phyloP scores from a whole-genome alignment of 805 yeast genomes.

The Ascoidea tarda region DNA sequence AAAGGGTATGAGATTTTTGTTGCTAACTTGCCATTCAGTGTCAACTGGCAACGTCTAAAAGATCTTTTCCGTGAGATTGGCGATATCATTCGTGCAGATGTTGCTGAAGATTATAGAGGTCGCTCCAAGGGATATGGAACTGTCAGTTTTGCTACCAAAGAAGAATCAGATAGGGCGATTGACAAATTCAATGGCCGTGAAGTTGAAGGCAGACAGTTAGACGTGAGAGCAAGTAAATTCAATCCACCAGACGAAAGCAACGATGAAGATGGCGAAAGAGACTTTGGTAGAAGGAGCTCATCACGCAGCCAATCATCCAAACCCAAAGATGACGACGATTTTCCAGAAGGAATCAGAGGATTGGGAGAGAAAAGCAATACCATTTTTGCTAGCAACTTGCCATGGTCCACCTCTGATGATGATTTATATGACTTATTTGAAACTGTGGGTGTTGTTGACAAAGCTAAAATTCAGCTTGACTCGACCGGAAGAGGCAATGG shows the following conservation, averaged over 20 bases:
- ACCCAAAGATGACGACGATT: conserved; percentile 23
- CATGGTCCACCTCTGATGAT: conserved; percentile 76
- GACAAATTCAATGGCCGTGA: conserved; percentile 53
- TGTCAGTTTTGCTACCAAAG: conserved; percentile 51
- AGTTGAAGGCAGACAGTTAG: conserved; percentile 63
- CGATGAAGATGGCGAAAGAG: conserved; percentile 4
- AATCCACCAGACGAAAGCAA: conserved; percentile 10
- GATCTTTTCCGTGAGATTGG: conserved; percentile 75
- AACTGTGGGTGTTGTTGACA: conserved; percentile 60
- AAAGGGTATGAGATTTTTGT: conserved; percentile 50
- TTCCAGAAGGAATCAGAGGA: conserved; percentile 53
- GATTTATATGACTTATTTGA: conserved; percentile 80
- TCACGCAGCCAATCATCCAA: conserved; percentile 8
- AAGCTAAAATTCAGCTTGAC: conserved; percentile 63
- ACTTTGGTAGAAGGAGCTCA: conserved; percentile 1
- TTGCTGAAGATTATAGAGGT: conserved; percentile 50
- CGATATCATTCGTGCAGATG: conserved; percentile 69
- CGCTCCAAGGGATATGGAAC: conserved; percentile 81
- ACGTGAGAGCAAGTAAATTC: conserved; percentile 62
- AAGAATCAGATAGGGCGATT: conserved; percentile 62
- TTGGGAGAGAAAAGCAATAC: conserved; percentile 45
- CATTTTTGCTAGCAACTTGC: conserved; percentile 66
- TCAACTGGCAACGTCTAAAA: conserved; percentile 73
- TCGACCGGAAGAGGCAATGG: conserved; percentile 59
- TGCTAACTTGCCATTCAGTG: conserved; percentile 72